A percentile compares a stretch with the other conserved stretches of the same genome.
Conservation (phyloP, 805 yeast genomes). For the Candida insectalens region DNA sequence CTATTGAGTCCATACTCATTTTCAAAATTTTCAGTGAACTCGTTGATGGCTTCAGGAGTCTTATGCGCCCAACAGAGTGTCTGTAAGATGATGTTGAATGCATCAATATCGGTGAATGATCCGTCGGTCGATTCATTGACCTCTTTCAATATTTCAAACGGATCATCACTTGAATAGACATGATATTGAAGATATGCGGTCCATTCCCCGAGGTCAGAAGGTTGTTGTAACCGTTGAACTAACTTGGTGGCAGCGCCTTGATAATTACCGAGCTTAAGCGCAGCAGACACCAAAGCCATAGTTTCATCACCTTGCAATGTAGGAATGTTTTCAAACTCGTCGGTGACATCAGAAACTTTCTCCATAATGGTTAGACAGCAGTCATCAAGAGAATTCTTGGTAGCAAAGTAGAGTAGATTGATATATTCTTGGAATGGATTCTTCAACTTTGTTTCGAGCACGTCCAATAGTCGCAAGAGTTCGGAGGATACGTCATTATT, state of each 20-base stretch:
- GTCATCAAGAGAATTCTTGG: slow-evolving; percentile 18
- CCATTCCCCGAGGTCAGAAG: slow-evolving; percentile 15
- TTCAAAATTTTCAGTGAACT: slow-evolving; percentile 21
- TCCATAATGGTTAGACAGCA: slow-evolving; percentile 12
- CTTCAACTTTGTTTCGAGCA: slow-evolving; percentile 10
- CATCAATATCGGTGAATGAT: slow-evolving; percentile 12
- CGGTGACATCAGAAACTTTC: slow-evolving; percentile 11
- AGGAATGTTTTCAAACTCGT: slow-evolving; percentile 10
- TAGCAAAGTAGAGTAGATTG: slow-evolving; percentile 21
- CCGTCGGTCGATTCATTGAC: slow-evolving; percentile 8
- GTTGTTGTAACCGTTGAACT: slow-evolving; percentile 6
- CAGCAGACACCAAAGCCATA: slow-evolving; percentile 16
- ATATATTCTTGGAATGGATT: slow-evolving; percentile 18
- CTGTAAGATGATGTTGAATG: slow-evolving; percentile 18
- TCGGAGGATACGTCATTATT: slow-evolving; percentile 16
- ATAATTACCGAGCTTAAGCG: slow-evolving; percentile 13
- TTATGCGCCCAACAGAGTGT: slow-evolving; percentile 20
- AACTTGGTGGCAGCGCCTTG: slow-evolving; percentile 10
- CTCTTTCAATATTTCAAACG: slow-evolving; percentile 16
- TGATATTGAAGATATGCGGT: slow-evolving; percentile 16
- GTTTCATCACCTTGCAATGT: slow-evolving; percentile 17
- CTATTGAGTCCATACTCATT: slow-evolving; percentile 21
- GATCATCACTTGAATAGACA: slow-evolving; percentile 11
- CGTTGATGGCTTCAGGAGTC: slow-evolving; percentile 15
- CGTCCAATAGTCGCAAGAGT: slow-evolving; percentile 10